phyloP scores from a whole-genome alignment of 257 asterid species.

The Pogostemon cablin region DNA sequence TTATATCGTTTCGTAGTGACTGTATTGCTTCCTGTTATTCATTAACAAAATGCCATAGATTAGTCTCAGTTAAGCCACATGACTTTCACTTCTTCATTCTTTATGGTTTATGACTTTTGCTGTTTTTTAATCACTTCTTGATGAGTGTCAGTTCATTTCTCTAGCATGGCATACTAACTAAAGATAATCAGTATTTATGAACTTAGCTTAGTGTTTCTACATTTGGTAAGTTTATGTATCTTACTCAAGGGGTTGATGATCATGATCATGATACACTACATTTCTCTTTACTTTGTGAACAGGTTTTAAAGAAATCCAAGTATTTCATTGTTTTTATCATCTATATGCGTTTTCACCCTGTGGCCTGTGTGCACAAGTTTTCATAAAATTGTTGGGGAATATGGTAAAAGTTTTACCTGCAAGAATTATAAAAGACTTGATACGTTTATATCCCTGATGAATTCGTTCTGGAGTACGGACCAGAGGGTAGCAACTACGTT shows the following conservation, averaged over 20 bases:
- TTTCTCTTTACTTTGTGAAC: slow-evolving; percentile 19
- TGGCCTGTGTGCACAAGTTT: background rate
- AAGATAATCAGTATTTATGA: background rate
- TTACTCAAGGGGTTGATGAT: background rate
- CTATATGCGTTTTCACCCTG: background rate
- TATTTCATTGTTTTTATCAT: slow-evolving; percentile 15
- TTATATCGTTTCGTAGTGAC: slow-evolving; percentile 9
- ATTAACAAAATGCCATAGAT: background rate
- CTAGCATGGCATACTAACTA: background rate
- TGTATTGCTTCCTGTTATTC: background rate
- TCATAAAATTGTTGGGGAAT: background rate
- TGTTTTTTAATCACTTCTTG: background rate
- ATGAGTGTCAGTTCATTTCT: background rate
- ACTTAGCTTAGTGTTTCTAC: background rate
- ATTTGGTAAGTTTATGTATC: background rate
- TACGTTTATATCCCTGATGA: background rate
- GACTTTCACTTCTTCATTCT: background rate
- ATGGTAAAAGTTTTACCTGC: background rate
- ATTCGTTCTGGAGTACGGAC: background rate
- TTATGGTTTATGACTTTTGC: background rate
- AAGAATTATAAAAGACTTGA: background rate
- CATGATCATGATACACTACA: background rate
- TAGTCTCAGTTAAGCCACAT: slow-evolving; percentile 1
- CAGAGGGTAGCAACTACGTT: background rate
- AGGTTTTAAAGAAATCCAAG: slow-evolving; percentile 1